Evolutionary conservation across 768 basidiomycete genomes (phyloP).

Genomic region (Mycena albidolilacea): DNA sequence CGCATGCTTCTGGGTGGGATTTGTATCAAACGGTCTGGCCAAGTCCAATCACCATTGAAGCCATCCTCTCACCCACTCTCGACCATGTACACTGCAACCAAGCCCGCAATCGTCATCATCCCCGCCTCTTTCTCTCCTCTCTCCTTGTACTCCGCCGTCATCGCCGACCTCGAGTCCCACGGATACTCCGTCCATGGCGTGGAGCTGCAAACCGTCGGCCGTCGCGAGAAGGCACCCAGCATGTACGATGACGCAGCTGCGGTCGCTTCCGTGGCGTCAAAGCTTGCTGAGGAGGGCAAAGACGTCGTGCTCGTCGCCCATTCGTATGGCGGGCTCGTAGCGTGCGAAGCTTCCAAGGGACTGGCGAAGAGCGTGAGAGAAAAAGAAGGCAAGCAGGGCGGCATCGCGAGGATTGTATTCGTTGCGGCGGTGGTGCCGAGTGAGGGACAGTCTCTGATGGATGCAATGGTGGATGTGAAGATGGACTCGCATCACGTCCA

Average conservation of each 20-base stretch:
- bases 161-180: slow-evolving; percentile 4
- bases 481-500: not conserved
- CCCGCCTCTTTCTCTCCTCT: slow-evolving; percentile 13
- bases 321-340: slow-evolving; percentile 24
- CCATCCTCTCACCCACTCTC: not conserved
- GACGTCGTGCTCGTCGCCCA: slow-evolving; percentile 18
- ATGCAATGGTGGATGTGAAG: not conserved
- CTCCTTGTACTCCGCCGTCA: slow-evolving; percentile 3
- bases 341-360: slow-evolving; percentile 21
- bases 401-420: slow-evolving; percentile 15
- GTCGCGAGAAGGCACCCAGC: slow-evolving; percentile 15
- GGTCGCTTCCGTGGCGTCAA: slow-evolving; percentile 5
- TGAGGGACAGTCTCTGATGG: not conserved
- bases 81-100: slow-evolving; percentile 13
- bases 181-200: slow-evolving; percentile 17
- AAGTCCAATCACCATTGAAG: not conserved
- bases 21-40: no score
- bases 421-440: not conserved
- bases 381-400: slow-evolving; percentile 15
- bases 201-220: slow-evolving; percentile 17
- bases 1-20: no score
- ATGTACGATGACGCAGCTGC: slow-evolving; percentile 20
- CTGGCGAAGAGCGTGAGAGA: slow-evolving; percentile 16
- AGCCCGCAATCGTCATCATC: slow-evolving; percentile 21
- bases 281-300: slow-evolving; percentile 21